phyloP scores from a whole-genome alignment of 768 basidiomycete species.

The Pleurotus tuoliensis region DNA sequence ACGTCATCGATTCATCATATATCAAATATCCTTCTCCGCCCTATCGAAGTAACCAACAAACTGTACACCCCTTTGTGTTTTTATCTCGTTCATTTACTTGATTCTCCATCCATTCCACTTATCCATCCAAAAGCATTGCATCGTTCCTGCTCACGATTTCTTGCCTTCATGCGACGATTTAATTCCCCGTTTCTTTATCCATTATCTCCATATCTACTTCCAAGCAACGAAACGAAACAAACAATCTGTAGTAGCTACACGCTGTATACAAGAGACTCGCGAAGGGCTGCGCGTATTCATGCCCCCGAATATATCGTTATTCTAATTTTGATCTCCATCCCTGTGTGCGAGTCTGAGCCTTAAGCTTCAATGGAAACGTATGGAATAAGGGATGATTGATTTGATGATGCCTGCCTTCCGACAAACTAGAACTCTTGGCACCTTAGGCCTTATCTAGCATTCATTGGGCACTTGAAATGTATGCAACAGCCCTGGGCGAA shows the following conservation, averaged over 20 bases:
- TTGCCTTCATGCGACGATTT: neutral
- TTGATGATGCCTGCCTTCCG: neutral
- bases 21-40: neutral
- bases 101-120: neutral
- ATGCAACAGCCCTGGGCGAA: neutral
- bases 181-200: conserved; percentile 2
- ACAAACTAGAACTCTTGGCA: neutral
- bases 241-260: conserved; percentile 5
- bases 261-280: conserved; percentile 8
- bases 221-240: conserved; percentile 2
- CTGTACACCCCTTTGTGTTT: neutral
- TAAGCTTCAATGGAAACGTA: neutral
- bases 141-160: neutral
- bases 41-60: neutral
- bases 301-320: conserved; percentile 8
- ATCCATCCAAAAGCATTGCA: conserved; percentile 7
- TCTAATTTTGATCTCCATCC: neutral
- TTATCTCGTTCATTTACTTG: neutral
- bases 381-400: neutral
- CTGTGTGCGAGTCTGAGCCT: neutral
- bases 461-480: neutral
- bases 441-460: neutral
- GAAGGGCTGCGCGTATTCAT: conserved; percentile 7
- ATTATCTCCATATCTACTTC: neutral
- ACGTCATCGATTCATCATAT: neutral